Evolutionary conservation across 2,329 filamentous ascomycete genomes (phyloP).

Genomic region (Davidsoniella neocaledoniae): DNA sequence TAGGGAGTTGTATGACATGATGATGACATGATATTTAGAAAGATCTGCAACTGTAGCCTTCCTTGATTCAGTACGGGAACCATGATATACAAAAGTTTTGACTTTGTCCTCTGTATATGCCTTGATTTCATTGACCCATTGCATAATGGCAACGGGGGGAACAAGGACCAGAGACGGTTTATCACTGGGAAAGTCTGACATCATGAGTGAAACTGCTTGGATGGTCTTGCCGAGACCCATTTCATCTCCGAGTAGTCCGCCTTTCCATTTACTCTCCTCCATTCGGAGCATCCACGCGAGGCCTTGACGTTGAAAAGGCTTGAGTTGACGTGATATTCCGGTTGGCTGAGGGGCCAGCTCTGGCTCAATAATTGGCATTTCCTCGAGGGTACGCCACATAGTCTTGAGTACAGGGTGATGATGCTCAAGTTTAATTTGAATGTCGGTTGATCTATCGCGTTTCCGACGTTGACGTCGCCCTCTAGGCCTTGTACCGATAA

Average conservation of each 20-base stretch:
- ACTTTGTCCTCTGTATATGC: conserved; percentile 74
- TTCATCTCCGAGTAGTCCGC: conserved; percentile 85
- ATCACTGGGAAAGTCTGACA: conserved; percentile 85
- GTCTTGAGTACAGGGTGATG: conserved; percentile 63
- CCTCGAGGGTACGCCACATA: conserved; percentile 70
- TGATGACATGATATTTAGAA: conserved; percentile 76
- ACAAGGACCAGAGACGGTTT: conserved; percentile 75
- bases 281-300: conserved; percentile 89
- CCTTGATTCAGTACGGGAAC: conserved; percentile 71
- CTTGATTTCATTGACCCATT: conserved; percentile 74
- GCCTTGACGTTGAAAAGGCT: conserved; percentile 86
- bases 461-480: background rate
- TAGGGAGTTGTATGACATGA: conserved; percentile 88
- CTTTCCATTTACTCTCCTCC: conserved; percentile 71
- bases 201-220: conserved; percentile 90
- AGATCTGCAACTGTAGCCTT: conserved; percentile 57
- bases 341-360: conserved; percentile 34
- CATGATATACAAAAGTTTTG: conserved; percentile 81
- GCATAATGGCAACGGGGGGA: conserved; percentile 85
- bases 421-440: conserved; percentile 13
- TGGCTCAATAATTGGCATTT: conserved; percentile 47
- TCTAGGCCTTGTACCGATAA: too few relatives aligned
- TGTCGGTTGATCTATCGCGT: background rate
- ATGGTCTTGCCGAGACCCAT: conserved; percentile 99
- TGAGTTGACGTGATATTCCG: conserved; percentile 67